These are phyloP conservation scores for Kwoniella shandongensis DNA, from an alignment of 768 basidiomycete genomes.

Conservation along the genomic window DNA sequence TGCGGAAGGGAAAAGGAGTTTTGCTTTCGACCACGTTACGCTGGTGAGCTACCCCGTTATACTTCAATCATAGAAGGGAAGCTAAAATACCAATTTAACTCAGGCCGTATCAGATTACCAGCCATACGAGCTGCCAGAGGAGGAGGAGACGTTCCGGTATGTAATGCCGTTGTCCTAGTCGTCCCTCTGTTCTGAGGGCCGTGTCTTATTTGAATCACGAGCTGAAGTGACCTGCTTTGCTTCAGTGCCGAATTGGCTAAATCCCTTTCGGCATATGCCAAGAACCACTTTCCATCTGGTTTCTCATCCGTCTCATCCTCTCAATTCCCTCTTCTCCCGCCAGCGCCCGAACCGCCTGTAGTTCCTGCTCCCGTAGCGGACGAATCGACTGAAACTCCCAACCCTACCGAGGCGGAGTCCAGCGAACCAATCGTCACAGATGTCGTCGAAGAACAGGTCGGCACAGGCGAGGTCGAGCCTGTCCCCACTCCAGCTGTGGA, in stretches of 20 bases:
- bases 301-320: slow-evolving; percentile 64
- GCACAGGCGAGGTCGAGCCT: slow-evolving; percentile 34
- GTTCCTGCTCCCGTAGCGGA: neutral
- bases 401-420: slow-evolving; percentile 3
- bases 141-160: slow-evolving; percentile 75
- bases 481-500: slow-evolving; percentile 34
- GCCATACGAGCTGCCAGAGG: slow-evolving; percentile 63
- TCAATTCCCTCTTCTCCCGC: slow-evolving; percentile 56
- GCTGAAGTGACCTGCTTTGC: too few relatives aligned
- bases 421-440: slow-evolving; percentile 26
- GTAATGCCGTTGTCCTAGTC: slow-evolving; percentile 4
- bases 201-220: too few relatives aligned
- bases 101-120: slow-evolving; percentile 62
- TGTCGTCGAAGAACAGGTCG: slow-evolving; percentile 34
- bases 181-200: neutral
- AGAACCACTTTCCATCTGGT: slow-evolving; percentile 80
- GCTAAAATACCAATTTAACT: neutral
- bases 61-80: neutral
- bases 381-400: slow-evolving; percentile 1
- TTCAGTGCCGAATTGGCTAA: slow-evolving; percentile 69
- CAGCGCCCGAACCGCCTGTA: slow-evolving; percentile 50
- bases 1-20: slow-evolving; percentile 73
- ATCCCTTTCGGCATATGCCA: slow-evolving; percentile 66
- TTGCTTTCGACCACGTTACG: slow-evolving; percentile 79
- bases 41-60: slow-evolving; percentile 59